A percentile compares a stretch with the other conserved stretches of the same genome.
phyloP scores from a whole-genome alignment of 2,329 filamentous ascomycete species.

The Alternaria alternata region DNA sequence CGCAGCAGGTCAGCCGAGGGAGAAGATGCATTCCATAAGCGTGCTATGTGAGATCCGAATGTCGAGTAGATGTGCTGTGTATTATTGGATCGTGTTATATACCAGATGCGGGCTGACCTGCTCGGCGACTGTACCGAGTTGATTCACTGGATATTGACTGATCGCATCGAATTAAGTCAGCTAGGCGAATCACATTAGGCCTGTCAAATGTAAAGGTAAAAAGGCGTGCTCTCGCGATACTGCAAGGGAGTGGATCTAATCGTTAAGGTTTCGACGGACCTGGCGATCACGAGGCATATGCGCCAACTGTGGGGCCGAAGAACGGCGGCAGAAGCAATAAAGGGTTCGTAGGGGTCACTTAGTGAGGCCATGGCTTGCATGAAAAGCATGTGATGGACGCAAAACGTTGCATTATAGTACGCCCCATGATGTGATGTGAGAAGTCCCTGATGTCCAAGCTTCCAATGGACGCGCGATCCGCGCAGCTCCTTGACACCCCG shows the following conservation, averaged over 20 bases:
- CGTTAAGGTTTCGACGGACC: conserved; percentile 4
- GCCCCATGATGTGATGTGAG: neutral
- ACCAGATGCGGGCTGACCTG: neutral
- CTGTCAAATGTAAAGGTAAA: neutral
- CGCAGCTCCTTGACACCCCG: neutral
- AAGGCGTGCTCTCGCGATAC: conserved; percentile 1
- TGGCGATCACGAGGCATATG: neutral
- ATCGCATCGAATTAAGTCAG: neutral
- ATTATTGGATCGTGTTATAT: neutral
- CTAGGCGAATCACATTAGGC: conserved; percentile 1
- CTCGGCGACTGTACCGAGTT: neutral
- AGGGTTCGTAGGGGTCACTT: neutral
- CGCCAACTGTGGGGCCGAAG: neutral
- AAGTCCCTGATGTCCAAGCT: neutral
- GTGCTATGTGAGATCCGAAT: neutral
- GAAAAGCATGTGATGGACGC: neutral
- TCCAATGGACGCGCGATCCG: neutral
- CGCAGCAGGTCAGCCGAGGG: neutral
- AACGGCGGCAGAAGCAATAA: conserved; percentile 7
- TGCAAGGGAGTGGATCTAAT: neutral
- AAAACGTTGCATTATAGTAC: neutral
- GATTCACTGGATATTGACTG: neutral
- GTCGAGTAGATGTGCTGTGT: neutral
- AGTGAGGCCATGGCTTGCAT: conserved; percentile 2
- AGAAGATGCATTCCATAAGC: neutral